phyloP scores from a whole-genome alignment of 768 basidiomycete genomes.

The Tylopilus plumbeoviolaceoides region DNA sequence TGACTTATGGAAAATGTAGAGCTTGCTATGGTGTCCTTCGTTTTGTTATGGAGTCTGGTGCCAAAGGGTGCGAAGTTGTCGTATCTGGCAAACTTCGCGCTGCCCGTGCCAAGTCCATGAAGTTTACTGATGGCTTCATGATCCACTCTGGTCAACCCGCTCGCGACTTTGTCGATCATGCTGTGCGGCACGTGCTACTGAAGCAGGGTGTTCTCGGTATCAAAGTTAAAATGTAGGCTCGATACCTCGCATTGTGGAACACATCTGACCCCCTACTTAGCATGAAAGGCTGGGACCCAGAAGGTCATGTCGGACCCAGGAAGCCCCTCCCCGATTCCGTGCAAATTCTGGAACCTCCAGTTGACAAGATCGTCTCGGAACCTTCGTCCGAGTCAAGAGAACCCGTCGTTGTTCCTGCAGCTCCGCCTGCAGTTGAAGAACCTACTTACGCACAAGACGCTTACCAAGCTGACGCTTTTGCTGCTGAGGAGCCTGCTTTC shows the following conservation, averaged over 20 bases:
- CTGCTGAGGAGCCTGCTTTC: conserved; percentile 53
- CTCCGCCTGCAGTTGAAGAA: conserved; percentile 53
- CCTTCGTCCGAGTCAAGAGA: conserved; percentile 90
- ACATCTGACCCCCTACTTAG: conserved; percentile 38
- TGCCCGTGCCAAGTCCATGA: conserved; percentile 99
- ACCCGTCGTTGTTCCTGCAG: conserved; percentile 46
- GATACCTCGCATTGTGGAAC: neutral
- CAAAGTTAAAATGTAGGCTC: conserved; percentile 95
- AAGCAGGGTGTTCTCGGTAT: conserved; percentile 99
- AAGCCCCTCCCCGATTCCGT: conserved; percentile 96
- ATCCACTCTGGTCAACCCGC: conserved; percentile 98
- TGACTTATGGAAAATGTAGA: conserved; percentile 45
- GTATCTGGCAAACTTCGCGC: conserved; percentile 99
- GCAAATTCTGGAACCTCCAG: conserved; percentile 80
- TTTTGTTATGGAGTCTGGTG: conserved; percentile 99
- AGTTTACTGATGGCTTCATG: conserved; percentile 99
- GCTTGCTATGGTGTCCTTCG: conserved; percentile 99
- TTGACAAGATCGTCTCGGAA: conserved; percentile 87
- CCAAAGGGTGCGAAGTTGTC: conserved; percentile 99
- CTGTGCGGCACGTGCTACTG: conserved; percentile 96
- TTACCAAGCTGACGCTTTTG: conserved; percentile 41
- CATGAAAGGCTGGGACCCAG: conserved; percentile 96
- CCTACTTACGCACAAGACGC: conserved; percentile 31
- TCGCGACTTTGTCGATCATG: conserved; percentile 94
- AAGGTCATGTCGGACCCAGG: conserved; percentile 83